A percentile compares a stretch with the other conserved stretches of the same genome.
phyloP scores from a whole-genome alignment of 148 eudicot genomes.

The Pouteria glomerata region DNA sequence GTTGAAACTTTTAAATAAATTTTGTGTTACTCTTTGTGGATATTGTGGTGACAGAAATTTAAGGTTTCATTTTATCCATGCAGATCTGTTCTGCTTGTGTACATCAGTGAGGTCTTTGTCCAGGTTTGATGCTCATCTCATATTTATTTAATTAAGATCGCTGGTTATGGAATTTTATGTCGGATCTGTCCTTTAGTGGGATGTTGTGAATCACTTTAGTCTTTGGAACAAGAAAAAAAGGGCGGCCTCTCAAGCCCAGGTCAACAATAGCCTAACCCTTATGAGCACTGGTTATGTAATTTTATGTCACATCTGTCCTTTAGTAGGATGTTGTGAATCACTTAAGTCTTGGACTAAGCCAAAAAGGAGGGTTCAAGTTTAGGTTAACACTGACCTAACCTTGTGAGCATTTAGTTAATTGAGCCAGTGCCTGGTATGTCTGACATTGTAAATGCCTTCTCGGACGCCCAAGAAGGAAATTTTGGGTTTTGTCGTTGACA shows the following conservation, averaged over 20 bases:
- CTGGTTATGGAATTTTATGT: background rate
- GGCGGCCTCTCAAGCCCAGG: background rate
- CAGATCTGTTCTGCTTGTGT: constrained; percentile 68
- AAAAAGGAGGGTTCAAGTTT: background rate
- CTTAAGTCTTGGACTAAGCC: background rate
- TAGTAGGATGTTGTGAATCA: background rate
- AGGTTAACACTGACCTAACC: background rate
- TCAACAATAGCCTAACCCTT: background rate
- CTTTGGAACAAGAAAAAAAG: background rate
- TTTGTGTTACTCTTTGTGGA: background rate
- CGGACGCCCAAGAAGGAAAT: background rate
- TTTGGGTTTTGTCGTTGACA: background rate
- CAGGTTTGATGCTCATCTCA: constrained; percentile 55
- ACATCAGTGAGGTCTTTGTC: constrained; percentile 65
- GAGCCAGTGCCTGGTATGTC: background rate
- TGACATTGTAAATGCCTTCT: background rate
- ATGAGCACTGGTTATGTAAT: background rate
- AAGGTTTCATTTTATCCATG: constrained; percentile 25
- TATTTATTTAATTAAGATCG: background rate
- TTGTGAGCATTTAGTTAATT: background rate
- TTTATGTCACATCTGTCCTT: background rate
- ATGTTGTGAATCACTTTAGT: background rate
- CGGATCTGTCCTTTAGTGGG: background rate
- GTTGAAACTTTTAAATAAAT: too few relatives aligned
- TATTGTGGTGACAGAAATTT: constrained; percentile 7